phyloP scores from a whole-genome alignment of 192 early-diverging fungal species.

The Coemansia asiatica region DNA sequence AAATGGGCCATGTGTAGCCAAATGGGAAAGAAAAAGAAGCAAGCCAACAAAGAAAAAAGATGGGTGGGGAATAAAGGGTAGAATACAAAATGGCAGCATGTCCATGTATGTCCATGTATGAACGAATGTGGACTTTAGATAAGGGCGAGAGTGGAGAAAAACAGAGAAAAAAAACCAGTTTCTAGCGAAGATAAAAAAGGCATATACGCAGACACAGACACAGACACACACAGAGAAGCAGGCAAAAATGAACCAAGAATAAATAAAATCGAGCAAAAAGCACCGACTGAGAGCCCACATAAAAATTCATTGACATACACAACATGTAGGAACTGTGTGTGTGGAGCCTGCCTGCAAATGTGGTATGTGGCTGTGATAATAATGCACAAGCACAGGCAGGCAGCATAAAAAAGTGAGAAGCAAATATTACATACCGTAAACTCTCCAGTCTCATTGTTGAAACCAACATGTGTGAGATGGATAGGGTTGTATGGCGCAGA shows the following conservation, averaged over 20 bases:
- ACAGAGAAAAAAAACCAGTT: background rate
- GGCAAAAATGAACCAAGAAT: no score
- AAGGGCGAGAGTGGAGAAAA: conserved; percentile 2
- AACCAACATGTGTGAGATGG: conserved; percentile 97
- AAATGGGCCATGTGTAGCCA: conserved; percentile 5
- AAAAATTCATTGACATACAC: background rate
- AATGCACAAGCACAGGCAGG: conserved; percentile 9
- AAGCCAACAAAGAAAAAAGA: conserved; percentile 18
- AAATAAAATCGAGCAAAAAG: background rate
- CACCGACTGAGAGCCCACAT: background rate
- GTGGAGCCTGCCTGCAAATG: background rate
- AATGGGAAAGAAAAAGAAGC: background rate
- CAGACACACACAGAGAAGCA: no score
- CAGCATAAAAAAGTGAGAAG: background rate
- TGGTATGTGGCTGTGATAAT: conserved; percentile 11
- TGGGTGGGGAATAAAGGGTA: background rate
- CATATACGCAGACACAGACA: no score
- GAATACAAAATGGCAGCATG: background rate
- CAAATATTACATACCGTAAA: conserved; percentile 65
- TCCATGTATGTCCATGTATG: conserved; percentile 12
- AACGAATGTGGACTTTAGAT: background rate
- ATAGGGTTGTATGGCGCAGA: conserved; percentile 94
- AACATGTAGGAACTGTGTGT: background rate
- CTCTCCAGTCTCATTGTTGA: conserved; percentile 94
- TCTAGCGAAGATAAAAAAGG: background rate